These are phyloP conservation scores for Acanthochlamys bracteata DNA, from an alignment of 106 monocot species.

Conservation along the genomic window DNA sequence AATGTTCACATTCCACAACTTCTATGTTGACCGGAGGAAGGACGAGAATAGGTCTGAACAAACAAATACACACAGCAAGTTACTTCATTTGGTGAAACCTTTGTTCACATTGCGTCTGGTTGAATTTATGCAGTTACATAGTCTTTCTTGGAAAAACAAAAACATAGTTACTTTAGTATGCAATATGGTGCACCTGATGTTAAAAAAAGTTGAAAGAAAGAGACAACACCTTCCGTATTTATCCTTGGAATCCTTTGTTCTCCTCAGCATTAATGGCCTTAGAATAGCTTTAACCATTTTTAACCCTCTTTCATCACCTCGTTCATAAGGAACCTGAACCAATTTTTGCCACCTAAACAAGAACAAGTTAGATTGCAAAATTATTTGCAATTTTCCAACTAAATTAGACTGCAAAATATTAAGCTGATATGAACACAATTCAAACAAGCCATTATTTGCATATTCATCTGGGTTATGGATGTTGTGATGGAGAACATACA, in stretches of 20 bases:
- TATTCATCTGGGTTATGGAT: too few species aligned
- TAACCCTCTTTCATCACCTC: slow-evolving; percentile 79
- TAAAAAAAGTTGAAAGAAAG: slow-evolving; percentile 1
- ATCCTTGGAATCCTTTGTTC: slow-evolving; percentile 85
- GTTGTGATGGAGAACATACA: too few species aligned
- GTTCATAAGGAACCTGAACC: slow-evolving; percentile 90
- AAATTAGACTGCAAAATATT: too few species aligned
- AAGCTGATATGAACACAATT: too few species aligned
- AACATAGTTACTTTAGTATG: too few species aligned
- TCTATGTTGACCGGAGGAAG: slow-evolving; percentile 73
- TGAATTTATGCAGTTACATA: too few species aligned
- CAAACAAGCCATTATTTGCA: too few species aligned
- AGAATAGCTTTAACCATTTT: slow-evolving; percentile 77
- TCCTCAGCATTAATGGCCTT: slow-evolving; percentile 87
- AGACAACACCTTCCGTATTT: slow-evolving; percentile 49
- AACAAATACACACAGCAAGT: not conserved
- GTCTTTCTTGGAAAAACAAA: too few species aligned
- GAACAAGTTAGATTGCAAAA: not conserved
- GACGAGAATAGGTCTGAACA: slow-evolving; percentile 70
- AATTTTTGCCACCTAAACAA: slow-evolving; percentile 81
- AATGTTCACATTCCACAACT: slow-evolving; percentile 74
- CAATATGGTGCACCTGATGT: too few species aligned
- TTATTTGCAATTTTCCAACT: too few species aligned
- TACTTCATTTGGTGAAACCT: too few species aligned
- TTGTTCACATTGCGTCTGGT: too few species aligned